phyloP scores from a whole-genome alignment of 2,329 filamentous ascomycete genomes.

The Aspergillus felis region DNA sequence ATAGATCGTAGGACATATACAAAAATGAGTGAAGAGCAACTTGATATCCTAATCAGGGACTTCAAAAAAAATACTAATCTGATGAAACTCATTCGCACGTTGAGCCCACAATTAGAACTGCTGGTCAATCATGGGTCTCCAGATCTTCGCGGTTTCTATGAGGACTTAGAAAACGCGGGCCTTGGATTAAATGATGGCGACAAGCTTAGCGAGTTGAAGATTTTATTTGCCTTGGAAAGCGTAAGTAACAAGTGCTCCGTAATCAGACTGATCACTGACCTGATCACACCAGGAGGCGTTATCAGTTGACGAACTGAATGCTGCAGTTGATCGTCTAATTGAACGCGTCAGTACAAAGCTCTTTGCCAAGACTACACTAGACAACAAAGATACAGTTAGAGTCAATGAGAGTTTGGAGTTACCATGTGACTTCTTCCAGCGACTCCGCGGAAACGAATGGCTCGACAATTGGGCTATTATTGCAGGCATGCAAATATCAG shows the following conservation, averaged over 20 bases:
- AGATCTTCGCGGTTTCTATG: slow-evolving; percentile 13
- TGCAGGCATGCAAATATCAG: slow-evolving; percentile 18
- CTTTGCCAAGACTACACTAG: not conserved
- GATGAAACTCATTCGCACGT: slow-evolving; percentile 18
- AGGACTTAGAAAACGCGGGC: not conserved
- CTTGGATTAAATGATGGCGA: not conserved
- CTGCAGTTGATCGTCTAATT: slow-evolving; percentile 1
- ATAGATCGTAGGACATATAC: slow-evolving; percentile 8
- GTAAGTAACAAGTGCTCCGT: not conserved
- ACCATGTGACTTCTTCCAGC: slow-evolving; percentile 14
- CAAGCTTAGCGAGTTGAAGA: not conserved
- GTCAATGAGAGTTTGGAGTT: slow-evolving; percentile 15
- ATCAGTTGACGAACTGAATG: not conserved
- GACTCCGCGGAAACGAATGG: slow-evolving; percentile 16
- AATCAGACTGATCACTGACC: not conserved
- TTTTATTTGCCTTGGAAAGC: not conserved
- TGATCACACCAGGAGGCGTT: not conserved
- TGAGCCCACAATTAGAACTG: slow-evolving; percentile 16
- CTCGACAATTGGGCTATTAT: slow-evolving; percentile 19
- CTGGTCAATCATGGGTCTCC: slow-evolving; percentile 7
- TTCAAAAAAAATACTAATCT: slow-evolving; percentile 15
- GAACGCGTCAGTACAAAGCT: slow-evolving; percentile 1
- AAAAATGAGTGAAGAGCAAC: slow-evolving; percentile 5
- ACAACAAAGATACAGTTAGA: slow-evolving; percentile 6
- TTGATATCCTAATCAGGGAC: slow-evolving; percentile 6